A percentile compares a stretch with the other conserved stretches of the same genome.
Evolutionary conservation across 139 green algal genomes (phyloP).

Genomic region (Micromonas commoda): DNA sequence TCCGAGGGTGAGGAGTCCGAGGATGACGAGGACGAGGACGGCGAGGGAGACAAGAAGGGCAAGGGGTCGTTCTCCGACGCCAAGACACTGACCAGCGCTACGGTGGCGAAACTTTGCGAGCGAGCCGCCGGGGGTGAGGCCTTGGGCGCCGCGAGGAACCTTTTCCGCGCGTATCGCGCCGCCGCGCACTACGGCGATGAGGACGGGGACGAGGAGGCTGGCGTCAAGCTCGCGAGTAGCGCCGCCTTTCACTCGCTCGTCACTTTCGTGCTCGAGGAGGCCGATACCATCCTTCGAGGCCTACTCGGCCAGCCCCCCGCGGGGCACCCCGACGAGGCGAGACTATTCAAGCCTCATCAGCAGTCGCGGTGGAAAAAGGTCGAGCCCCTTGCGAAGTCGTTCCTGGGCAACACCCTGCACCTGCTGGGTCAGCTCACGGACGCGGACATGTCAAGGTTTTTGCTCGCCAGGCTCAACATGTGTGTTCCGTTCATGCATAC

Average conservation of each 20-base stretch:
- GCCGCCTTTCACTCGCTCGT: conserved; percentile 81
- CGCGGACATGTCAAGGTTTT: conserved; percentile 52
- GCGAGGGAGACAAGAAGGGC: conserved; percentile 35
- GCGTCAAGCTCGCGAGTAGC: conserved; percentile 55
- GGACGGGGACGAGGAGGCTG: conserved; percentile 42
- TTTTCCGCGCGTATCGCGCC: conserved; percentile 63
- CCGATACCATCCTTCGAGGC: conserved; percentile 65
- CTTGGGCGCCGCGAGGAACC: conserved; percentile 28
- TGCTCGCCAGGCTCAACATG: conserved; percentile 62
- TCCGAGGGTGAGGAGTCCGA: conserved; percentile 51
- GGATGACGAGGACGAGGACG: conserved; percentile 24
- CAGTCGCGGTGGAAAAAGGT: conserved; percentile 58
- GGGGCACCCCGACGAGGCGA: not conserved
- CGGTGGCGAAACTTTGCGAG: conserved; percentile 64
- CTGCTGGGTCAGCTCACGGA: conserved; percentile 63
- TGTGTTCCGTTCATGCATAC: conserved; percentile 58
- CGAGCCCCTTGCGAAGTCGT: conserved; percentile 75
- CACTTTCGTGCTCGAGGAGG: conserved; percentile 76
- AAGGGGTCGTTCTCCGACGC: conserved; percentile 42
- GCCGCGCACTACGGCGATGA: conserved; percentile 82
- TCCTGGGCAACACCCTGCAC: conserved; percentile 89
- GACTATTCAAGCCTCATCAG: conserved; percentile 13
- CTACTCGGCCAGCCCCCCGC: conserved; percentile 40
- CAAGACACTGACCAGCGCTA: conserved; percentile 51
- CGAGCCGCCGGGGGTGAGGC: conserved; percentile 24